phyloP scores from a whole-genome alignment of 2,329 filamentous ascomycete genomes.

The Botryotinia globosa region DNA sequence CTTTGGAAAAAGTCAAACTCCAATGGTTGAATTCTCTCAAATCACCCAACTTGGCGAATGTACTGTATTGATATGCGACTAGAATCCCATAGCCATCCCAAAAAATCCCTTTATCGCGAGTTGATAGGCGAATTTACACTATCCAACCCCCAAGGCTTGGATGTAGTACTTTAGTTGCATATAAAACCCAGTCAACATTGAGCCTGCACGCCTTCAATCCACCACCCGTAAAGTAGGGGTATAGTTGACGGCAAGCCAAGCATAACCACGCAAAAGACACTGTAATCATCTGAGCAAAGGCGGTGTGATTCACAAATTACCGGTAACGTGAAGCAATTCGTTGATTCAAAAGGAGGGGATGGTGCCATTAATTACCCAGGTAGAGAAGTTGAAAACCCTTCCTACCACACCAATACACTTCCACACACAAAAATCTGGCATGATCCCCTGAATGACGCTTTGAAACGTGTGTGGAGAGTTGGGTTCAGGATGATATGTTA shows the following conservation, averaged over 20 bases:
- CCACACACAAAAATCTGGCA: background rate
- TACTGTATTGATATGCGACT: background rate
- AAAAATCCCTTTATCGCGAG: background rate
- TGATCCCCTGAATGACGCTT: background rate
- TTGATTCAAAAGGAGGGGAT: background rate
- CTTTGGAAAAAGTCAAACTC: background rate
- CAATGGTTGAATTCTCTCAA: background rate
- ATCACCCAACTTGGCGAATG: background rate
- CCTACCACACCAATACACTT: background rate
- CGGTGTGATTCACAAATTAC: background rate
- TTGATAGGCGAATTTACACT: background rate
- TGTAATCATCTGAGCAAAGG: background rate
- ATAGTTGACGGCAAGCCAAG: background rate
- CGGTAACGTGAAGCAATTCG: background rate
- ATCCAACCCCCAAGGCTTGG: background rate
- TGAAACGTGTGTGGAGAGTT: conserved; percentile 5
- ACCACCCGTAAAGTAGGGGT: background rate
- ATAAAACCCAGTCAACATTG: background rate
- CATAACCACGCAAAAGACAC: background rate
- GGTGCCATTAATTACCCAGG: background rate
- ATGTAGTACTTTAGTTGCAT: background rate
- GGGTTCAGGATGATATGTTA: background rate
- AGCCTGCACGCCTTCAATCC: conserved; percentile 1
- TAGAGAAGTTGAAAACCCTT: background rate
- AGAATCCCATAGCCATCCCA: background rate